Base-by-base conservation (phyloP, 169 alveolate genomes). In the Cystoisospora suis region DNA sequence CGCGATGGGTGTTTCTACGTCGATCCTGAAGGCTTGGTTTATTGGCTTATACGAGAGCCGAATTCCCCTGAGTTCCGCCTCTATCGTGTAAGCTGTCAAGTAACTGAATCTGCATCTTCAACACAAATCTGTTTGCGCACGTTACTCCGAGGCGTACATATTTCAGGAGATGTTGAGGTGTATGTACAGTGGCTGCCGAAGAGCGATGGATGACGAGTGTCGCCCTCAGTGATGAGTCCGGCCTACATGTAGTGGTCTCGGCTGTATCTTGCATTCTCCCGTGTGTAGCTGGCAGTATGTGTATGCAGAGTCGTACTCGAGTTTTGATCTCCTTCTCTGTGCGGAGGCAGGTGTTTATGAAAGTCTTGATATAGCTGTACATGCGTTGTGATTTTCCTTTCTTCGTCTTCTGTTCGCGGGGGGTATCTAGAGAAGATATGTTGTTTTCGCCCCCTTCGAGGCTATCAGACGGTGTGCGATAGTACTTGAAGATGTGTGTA, bases 1-100 rank as follows among this genome's bases (percentile, higher is more conserved):
- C 70, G 9, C 3, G 87, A 77, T 45, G 87, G 87, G 5, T 23
- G 70, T 20, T 77, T 77, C 87, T 77, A 45, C 69, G 45, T 77
- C 40, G 59, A 42, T 44, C 27, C 87, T 3, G 87, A 77, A 27
- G 87, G 87, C 61, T 77, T 45, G 70, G 12, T 77, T 45, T 77
- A 23, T 45, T 77, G 87, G 87, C 47, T 77, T n/a, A 9, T 77
- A 5, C 42, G 49, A 7, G 87, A 77, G 32, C 87, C 59, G 4
- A 42, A 77, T 59, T 27, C 27, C 6, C 49, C 87, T 5, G 69
- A 45, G 29, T 44, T 77, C 42, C 59, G 87, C 0, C 34, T 77
- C 87, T 77, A 77, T 69, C 44, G 47, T 59, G 87, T 77, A 46
- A 46, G 12, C 23, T 23, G 65, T 23, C 65, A 12, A 12, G 65